These are phyloP conservation scores for Hypoxylon rickii DNA, from an alignment of 495 filamentous ascomycete species.

Conservation along the genomic window DNA sequence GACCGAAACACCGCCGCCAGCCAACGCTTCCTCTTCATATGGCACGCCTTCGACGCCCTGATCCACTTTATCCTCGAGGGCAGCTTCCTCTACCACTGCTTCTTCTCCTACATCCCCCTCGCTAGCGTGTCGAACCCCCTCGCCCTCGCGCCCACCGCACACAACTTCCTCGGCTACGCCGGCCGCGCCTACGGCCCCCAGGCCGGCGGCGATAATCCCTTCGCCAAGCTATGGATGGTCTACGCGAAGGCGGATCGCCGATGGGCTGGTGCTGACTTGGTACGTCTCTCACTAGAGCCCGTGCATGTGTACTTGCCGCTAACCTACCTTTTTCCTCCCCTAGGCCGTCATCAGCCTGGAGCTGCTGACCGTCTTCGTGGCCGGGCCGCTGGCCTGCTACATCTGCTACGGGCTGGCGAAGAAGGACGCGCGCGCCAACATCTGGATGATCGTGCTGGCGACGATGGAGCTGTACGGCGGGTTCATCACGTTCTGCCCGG, in stretches of 20 bases:
- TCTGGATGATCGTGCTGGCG: constrained; percentile 76
- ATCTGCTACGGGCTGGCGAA: constrained; percentile 68
- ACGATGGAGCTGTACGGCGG: constrained; percentile 94
- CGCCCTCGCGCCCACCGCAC: constrained; percentile 43
- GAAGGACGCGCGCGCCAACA: constrained; percentile 64
- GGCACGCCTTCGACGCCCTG: constrained; percentile 91
- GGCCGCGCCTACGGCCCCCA: constrained; percentile 73
- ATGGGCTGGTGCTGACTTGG: constrained; percentile 79
- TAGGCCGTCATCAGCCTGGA: constrained; percentile 78
- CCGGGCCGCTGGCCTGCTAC: constrained; percentile 71
- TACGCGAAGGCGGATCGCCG: constrained; percentile 86
- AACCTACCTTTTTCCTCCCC: constrained; percentile 11
- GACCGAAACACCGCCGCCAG: constrained; percentile 38
- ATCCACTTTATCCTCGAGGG: constrained; percentile 90
- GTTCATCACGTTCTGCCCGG: constrained; percentile 95
- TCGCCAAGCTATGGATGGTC: constrained; percentile 83
- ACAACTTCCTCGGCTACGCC: constrained; percentile 47
- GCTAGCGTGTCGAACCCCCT: constrained; percentile 32
- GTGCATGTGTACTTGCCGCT: too few relatives aligned
- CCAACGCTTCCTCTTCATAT: constrained; percentile 81
- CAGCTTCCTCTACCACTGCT: constrained; percentile 88
- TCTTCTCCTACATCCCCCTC: constrained; percentile 69
- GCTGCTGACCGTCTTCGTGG: constrained; percentile 80
- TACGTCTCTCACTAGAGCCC: constrained; percentile 35
- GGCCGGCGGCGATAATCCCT: constrained; percentile 64